phyloP scores from a whole-genome alignment of 345 rosid species.

The Pseudoturritis turrita region DNA sequence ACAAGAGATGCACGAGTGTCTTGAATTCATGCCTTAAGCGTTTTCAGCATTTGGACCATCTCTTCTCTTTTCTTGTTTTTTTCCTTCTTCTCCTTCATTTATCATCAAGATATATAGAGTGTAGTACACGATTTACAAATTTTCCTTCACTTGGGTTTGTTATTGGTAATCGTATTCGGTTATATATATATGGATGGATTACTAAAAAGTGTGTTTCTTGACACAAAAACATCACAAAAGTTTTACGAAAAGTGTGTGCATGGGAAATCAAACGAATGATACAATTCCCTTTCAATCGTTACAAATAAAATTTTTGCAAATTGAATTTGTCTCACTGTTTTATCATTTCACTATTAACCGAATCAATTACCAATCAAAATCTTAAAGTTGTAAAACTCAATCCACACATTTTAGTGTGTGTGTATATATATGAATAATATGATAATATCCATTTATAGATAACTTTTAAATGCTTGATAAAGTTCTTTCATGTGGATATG shows the following conservation, averaged over 20 bases:
- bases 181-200: neutral
- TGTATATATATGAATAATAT: no score
- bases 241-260: neutral
- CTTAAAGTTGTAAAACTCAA: no score
- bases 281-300: no score
- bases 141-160: neutral
- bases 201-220: neutral
- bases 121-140: neutral
- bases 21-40: conserved; percentile 27
- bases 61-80: neutral
- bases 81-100: neutral
- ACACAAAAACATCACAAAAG: neutral
- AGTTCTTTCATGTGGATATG: no score
- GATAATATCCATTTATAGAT: no score
- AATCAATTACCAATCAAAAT: no score
- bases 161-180: neutral
- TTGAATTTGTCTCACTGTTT: no score
- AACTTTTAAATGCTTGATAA: no score
- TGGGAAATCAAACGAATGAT: neutral
- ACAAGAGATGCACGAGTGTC: conserved; percentile 34
- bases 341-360: no score
- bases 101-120: neutral
- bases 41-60: conserved; percentile 28
- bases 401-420: no score
- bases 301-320: no score